Evolutionary conservation across 1,139 yeast species (phyloP), one percentile per base, ranked within the genome.

Genomic region (Kodamaea anthophila): DNA sequence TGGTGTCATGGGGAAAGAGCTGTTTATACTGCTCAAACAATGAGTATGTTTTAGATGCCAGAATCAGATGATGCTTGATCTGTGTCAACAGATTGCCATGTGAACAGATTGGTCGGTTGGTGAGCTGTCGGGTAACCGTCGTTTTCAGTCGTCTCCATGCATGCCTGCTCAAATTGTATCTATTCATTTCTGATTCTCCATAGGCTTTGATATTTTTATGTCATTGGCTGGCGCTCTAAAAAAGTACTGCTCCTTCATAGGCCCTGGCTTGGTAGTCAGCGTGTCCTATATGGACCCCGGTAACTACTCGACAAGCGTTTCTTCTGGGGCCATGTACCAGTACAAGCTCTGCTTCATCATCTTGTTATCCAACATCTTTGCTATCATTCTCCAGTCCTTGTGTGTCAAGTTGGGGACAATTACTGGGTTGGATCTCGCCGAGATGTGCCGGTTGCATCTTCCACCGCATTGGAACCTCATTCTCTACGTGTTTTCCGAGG

Each of bases 361-460:
- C 5, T 61, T 80, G 37, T 52, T 81, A 41, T 73, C 87, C 7
- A 82, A 81, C 41, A 44, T 80, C 13, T 74, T 79, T 60, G 93
- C 93, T 0, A 82, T 81, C 4, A 63, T 82, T 16, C 58, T 81
- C 32, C 93, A 82, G 48, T 69, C 78, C 32, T 58, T 82, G 9
- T 80, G 88, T 53, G 79, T 83, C 15, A 81, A 79, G 43, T 53
- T 82, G 28, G 93, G 93, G 2, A 76, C 87, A 0, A 82, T 88
- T 13, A 86, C 96, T 0, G 96, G 97, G 2, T 67, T 82, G 30
- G 95, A 87, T 51, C 58, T 87, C 37, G 96, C 96, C 1, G 81
- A 81, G 46, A 77, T 78, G 65, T 82, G 91, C 50, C 66, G 82
- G 28, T 60, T 70, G 38, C 77, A 79, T 46, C 55, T 82, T 18